These are phyloP conservation scores for Zygosaccharomyces bisporus DNA, from an alignment of 805 yeast genomes.

Conservation along the genomic window DNA sequence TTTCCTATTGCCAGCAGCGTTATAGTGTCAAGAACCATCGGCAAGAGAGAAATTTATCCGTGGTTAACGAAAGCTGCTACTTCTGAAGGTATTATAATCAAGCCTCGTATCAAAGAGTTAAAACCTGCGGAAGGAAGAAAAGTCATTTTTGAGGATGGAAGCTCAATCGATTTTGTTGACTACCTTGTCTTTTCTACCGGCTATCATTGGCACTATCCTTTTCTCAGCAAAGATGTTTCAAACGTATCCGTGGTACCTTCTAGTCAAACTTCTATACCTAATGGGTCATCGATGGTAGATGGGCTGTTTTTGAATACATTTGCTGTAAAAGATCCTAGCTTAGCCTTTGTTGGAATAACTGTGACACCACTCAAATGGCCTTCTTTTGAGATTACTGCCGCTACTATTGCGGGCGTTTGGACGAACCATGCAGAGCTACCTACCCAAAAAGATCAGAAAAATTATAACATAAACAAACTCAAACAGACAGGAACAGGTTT, in stretches of 20 bases:
- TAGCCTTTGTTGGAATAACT: constrained; percentile 42
- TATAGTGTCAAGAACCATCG: constrained; percentile 70
- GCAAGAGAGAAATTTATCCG: constrained; percentile 44
- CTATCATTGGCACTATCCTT: constrained; percentile 36
- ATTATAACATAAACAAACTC: constrained; percentile 35
- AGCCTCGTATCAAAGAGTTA: constrained; percentile 37
- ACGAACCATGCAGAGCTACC: constrained; percentile 42
- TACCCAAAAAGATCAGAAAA: constrained; percentile 37
- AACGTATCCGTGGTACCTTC: constrained; percentile 11
- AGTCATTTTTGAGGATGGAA: constrained; percentile 36
- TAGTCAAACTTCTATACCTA: constrained; percentile 7
- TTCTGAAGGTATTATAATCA: constrained; percentile 35
- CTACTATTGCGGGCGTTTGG: constrained; percentile 60
- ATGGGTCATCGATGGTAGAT: constrained; percentile 31
- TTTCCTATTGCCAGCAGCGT: constrained; percentile 39
- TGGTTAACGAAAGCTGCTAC: constrained; percentile 42
- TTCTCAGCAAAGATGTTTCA: constrained; percentile 11
- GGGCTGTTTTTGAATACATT: constrained; percentile 46
- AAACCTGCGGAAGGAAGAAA: constrained; percentile 28
- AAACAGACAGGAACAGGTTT: constrained; percentile 22
- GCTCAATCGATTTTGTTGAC: constrained; percentile 19
- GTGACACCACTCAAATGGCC: constrained; percentile 46
- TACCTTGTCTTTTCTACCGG: constrained; percentile 46
- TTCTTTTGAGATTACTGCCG: constrained; percentile 48
- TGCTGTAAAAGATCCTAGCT: constrained; percentile 42